Evolutionary conservation across 2,329 filamentous ascomycete genomes (phyloP).

Genomic region (Claviceps quebecensis): DNA sequence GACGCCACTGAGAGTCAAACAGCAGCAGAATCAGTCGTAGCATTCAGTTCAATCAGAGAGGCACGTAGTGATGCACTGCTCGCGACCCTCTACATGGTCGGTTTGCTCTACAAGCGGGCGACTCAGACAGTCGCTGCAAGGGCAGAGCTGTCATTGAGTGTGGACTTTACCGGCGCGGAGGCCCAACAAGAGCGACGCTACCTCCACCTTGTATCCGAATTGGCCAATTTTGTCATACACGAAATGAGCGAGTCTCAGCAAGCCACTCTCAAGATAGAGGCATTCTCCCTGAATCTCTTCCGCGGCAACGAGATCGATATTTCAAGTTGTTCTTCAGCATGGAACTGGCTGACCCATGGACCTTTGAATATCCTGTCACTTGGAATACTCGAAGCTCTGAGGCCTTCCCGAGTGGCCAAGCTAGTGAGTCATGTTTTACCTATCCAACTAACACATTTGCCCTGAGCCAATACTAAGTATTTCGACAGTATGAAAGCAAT

Average conservation of each 20-base stretch:
- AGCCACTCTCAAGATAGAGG: constrained; percentile 16
- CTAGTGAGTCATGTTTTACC: constrained; percentile 16
- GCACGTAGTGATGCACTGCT: constrained; percentile 25
- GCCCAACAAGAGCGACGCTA: constrained; percentile 19
- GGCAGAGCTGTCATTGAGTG: constrained; percentile 17
- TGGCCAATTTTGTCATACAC: constrained; percentile 23
- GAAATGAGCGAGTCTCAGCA: constrained; percentile 25
- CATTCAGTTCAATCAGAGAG: constrained; percentile 13
- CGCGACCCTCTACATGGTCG: constrained; percentile 21
- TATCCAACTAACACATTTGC: neutral
- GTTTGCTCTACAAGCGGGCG: constrained; percentile 27
- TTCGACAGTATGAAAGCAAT: constrained; percentile 20
- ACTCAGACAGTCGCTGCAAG: constrained; percentile 15
- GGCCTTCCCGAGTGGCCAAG: constrained; percentile 18
- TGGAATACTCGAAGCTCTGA: constrained; percentile 24
- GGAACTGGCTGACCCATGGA: constrained; percentile 19
- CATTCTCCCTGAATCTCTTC: constrained; percentile 24
- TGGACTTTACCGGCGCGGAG: constrained; percentile 17
- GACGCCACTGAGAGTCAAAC: neutral
- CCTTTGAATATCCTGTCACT: constrained; percentile 22
- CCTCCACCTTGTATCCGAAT: constrained; percentile 20
- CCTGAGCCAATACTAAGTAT: neutral
- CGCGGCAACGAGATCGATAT: constrained; percentile 13
- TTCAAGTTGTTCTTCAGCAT: constrained; percentile 7
- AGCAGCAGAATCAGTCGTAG: constrained; percentile 1